Base-by-base conservation (phyloP, 768 basidiomycete species). In the Xerocomus spinulosus region DNA sequence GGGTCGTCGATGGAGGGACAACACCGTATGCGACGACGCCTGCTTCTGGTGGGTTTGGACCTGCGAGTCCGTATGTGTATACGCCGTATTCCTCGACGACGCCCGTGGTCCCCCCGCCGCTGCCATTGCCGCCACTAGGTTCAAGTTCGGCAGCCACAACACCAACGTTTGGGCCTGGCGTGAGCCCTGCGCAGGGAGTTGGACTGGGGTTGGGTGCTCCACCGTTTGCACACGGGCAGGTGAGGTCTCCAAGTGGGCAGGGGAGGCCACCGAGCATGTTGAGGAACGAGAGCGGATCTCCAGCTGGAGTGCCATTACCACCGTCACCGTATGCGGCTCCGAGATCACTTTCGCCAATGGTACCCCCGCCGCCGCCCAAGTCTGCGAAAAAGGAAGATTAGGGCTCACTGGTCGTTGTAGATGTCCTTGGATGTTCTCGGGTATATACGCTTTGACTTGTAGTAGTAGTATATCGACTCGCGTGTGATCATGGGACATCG, bases 1-100 rank as follows among this genome's bases (percentile, higher is more conserved):
- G 82, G 81, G 74, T 74, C 33, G 70, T 79, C 42, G 84, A 85
- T 32, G 77, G 78, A 33, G 26, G 54, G 0, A 49, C 53, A 2
- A 68, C 68, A n/a, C 73, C 74, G 2, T 64, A 75, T 48, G 46
- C 57, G 21, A 54, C 62, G 36, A 71, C 75, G 0, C 70, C 74
- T 0, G 54, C 52, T 8, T 55, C 69, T 1, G 59, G 62, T 5
- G 56, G 62, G 5, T 64, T 70, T 33, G 57, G 56, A 0, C 47
- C 53, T 12, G 7, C 26, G 50, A 66, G 61, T 45, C 59, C 67
- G 13, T 67, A 62, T 42, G 56, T 66, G 0, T 59, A 62, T 21
- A 61, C 70, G 7, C 70, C 72, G 1, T 66, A 52, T 68, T 65
- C 41, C 6, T n/a, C 60, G 10, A 26, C 54, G 4, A 48, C 41